A percentile compares a stretch with the other conserved stretches of the same genome.
Conservation (phyloP, 1,284 basidiomycete genomes). For the Apiotrichum sp. region DNA sequence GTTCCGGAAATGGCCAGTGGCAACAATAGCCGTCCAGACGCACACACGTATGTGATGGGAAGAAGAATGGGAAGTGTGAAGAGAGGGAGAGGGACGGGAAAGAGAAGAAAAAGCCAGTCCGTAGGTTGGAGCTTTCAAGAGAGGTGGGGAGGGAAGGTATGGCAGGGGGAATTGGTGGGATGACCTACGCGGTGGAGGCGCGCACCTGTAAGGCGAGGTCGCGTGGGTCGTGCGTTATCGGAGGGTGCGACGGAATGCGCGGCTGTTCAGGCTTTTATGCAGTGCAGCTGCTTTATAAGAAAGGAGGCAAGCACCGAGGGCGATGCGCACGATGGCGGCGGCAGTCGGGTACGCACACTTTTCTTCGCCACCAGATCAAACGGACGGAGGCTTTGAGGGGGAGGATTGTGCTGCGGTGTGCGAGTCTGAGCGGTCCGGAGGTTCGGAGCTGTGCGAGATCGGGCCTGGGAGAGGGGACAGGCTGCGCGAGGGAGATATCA, state of each 20-base stretch:
- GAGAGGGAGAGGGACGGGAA: background rate
- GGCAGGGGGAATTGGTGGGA: background rate
- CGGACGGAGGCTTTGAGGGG: too few species aligned
- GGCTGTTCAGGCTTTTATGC: too few species aligned
- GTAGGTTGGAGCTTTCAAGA: too few species aligned
- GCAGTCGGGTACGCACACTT: background rate
- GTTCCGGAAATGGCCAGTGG: background rate
- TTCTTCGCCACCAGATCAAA: background rate
- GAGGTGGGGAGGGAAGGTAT: background rate
- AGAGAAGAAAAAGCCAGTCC: background rate
- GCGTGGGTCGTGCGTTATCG: background rate
- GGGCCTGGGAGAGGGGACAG: too few species aligned
- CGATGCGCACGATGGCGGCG: too few species aligned
- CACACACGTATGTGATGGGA: background rate
- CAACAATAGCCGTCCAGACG: background rate
- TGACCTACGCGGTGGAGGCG: conserved; percentile 9
- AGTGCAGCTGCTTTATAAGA: too few species aligned
- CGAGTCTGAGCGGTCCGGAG: too few species aligned
- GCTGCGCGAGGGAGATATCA: too few species aligned
- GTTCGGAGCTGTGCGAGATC: background rate
- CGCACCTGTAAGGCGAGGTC: background rate
- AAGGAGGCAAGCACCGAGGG: too few species aligned
- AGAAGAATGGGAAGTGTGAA: background rate
- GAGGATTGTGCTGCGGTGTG: too few species aligned
- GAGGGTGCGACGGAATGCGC: too few species aligned